phyloP scores from a whole-genome alignment of 148 eudicot genomes.

The Chenopodium quinoa region DNA sequence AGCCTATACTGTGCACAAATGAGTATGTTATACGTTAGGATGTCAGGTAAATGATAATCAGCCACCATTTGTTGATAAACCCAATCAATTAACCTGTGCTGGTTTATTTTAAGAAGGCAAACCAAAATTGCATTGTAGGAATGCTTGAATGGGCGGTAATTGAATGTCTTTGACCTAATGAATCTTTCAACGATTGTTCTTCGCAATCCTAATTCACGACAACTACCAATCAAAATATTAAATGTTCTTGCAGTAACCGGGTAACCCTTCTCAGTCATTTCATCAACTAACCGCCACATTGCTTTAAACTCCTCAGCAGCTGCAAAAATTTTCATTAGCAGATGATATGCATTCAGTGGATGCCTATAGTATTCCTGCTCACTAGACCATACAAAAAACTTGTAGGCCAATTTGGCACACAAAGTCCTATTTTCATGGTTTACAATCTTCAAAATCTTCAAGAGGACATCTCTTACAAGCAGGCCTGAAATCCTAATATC shows the following conservation, averaged over 20 bases:
- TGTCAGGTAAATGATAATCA: conserved; percentile 70
- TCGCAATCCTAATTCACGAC: conserved; percentile 76
- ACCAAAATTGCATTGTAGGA: conserved; percentile 77
- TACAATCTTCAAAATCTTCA: conserved; percentile 55
- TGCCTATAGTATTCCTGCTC: conserved; percentile 60
- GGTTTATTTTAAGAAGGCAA: conserved; percentile 63
- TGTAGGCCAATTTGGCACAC: conserved; percentile 77
- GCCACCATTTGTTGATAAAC: conserved; percentile 73
- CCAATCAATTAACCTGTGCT: conserved; percentile 81
- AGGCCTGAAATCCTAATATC: conserved; percentile 60
- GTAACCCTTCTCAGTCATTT: conserved; percentile 80
- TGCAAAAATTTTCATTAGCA: conserved; percentile 74
- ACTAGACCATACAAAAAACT: conserved; percentile 80
- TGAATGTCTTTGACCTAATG: conserved; percentile 62
- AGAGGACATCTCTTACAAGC: conserved; percentile 69
- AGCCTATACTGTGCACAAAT: conserved; percentile 67
- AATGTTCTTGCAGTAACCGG: conserved; percentile 77
- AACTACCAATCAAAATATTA: conserved; percentile 72
- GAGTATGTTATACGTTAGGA: conserved; percentile 65
- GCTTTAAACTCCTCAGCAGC: conserved; percentile 70
- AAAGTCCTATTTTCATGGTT: conserved; percentile 47
- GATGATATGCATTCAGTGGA: conserved; percentile 60
- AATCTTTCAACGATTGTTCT: conserved; percentile 73
- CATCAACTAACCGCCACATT: conserved; percentile 85
- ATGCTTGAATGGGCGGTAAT: conserved; percentile 72